Conservation (phyloP, 768 basidiomycete species). For the Agrocybe pediades region DNA sequence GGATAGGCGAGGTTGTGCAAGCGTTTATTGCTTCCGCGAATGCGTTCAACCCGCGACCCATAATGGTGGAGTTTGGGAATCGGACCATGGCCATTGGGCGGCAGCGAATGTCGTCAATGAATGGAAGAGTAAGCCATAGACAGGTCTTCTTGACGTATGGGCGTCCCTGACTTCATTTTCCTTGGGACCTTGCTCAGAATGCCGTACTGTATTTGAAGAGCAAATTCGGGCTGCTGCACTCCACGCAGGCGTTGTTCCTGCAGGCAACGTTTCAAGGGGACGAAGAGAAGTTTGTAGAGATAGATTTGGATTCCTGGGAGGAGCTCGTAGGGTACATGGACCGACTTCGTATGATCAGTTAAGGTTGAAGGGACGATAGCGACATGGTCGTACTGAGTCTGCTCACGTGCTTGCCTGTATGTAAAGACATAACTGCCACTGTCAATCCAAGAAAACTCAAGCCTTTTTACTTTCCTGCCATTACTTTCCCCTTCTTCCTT, state of each 20-base stretch:
- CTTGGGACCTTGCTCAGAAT: conserved; percentile 20
- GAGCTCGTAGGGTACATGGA: conserved; percentile 32
- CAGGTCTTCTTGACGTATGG: neutral
- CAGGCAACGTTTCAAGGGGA: conserved; percentile 29
- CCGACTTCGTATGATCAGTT: conserved; percentile 26
- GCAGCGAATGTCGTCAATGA: conserved; percentile 30
- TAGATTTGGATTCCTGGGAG: conserved; percentile 41
- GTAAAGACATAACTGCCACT: neutral
- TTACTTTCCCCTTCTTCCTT: neutral
- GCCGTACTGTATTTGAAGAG: conserved; percentile 37
- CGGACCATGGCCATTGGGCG: conserved; percentile 37
- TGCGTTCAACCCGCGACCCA: conserved; percentile 24
- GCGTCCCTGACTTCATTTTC: neutral
- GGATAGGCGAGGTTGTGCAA: conserved; percentile 33
- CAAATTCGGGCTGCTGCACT: conserved; percentile 36
- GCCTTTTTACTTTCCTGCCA: neutral
- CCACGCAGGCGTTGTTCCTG: conserved; percentile 27
- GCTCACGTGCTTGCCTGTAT: conserved; percentile 4
- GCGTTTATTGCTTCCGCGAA: conserved; percentile 22
- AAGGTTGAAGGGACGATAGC: conserved; percentile 2
- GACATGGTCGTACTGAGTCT: neutral
- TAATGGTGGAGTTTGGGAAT: conserved; percentile 32
- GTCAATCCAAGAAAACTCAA: neutral
- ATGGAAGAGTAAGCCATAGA: conserved; percentile 28
- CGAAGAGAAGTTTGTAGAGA: conserved; percentile 27